Evolutionary conservation across 352 stramenopile genomes (phyloP).

Genomic region (Globisporangium irregulare): DNA sequence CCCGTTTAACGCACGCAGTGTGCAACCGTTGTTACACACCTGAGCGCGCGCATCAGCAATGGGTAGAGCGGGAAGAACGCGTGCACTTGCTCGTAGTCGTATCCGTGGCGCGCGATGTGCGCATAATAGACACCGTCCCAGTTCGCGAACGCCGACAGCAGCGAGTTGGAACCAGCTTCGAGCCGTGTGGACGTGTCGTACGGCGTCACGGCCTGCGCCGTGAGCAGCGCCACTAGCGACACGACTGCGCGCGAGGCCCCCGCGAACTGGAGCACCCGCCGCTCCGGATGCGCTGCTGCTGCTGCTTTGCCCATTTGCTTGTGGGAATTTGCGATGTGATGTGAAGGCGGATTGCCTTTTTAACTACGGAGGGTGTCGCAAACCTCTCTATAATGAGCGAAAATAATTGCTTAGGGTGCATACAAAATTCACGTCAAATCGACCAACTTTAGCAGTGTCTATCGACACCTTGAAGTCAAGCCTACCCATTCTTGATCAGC

Average conservation of each 20-base stretch:
- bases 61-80: constrained; percentile 85
- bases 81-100: constrained; percentile 84
- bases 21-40: not conserved
- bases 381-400: not conserved
- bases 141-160: constrained; percentile 53
- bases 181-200: constrained; percentile 71
- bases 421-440: not conserved
- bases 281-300: constrained; percentile 16
- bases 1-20: not conserved
- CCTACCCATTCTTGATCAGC: not conserved
- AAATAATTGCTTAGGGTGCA: not conserved
- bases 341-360: not conserved
- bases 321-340: not conserved
- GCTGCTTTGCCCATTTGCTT: not conserved
- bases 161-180: constrained; percentile 15
- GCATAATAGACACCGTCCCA: constrained; percentile 87
- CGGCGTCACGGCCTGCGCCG: constrained; percentile 41
- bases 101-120: constrained; percentile 68
- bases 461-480: not conserved
- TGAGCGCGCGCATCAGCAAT: constrained; percentile 41
- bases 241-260: constrained; percentile 41
- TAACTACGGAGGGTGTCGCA: not conserved
- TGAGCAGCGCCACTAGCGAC: constrained; percentile 43
- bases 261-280: constrained; percentile 46
- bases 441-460: not conserved